Evolutionary conservation across 164 flowering plant genomes (phyloP), one percentile per base, ranked within the genome.

Genomic region (Dillenia suffruticosa): DNA sequence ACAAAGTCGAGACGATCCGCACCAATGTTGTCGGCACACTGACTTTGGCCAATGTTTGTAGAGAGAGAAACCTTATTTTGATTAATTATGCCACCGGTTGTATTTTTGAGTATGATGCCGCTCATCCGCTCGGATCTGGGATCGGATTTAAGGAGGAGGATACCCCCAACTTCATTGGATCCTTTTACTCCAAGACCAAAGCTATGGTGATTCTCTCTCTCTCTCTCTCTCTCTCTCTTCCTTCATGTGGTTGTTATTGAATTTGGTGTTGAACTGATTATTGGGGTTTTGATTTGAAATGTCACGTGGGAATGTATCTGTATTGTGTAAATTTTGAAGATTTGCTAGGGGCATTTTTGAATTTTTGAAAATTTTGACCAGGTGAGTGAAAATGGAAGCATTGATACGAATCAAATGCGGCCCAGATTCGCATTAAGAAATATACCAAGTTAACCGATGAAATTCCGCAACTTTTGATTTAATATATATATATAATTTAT

Each of bases 111-210:
- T 84, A 80, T 58, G 89, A 84, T 68, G 26, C 66, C 11, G 59
- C 1, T 1, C 89, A 84, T 56, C 81, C 69, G 1, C 59, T 77
- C n/a, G 85, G 81, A 12, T 75, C 89, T 8, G 89, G 89, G 2
- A 13, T 82, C 51, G 89, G 89, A 6, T 84, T 82, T 63, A 78
- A 80, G 83, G 89, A 84, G 67, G 87, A 76, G 68, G 89, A 84
- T 56, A 61, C 76, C 15, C 86, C 89, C 16, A 84, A 84, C 50
- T 84, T 84, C 50, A 62, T 75, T 46, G 89, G 86, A 61, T 84
- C 89, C 5, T 84, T 77, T 65, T 84, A 84, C 32, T 84, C 89
- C 70, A 82, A 84, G 86, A 84, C 89, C 57, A 84, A 84, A 59
- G 89, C 89, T 44, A 84, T 84, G 89, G 89, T 84, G 69, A 59